Evolutionary conservation across 2,329 filamentous ascomycete species (phyloP).

Genomic region (Ophiocordyceps australis): DNA sequence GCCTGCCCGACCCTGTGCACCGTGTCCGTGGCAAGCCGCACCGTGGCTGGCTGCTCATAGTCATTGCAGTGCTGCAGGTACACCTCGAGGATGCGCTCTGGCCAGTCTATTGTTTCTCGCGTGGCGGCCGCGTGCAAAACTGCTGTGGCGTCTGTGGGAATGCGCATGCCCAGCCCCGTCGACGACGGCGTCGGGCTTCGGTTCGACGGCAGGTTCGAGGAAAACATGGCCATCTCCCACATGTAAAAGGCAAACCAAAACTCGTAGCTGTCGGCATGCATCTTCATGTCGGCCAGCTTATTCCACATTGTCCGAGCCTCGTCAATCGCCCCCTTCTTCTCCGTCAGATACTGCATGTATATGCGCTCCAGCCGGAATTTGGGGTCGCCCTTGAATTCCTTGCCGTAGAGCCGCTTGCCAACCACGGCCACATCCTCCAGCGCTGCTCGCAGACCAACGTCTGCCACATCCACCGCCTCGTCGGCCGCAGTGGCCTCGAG

Average conservation of each 20-base stretch:
- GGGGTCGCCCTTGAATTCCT: constrained; percentile 67
- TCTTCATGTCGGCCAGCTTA: constrained; percentile 42
- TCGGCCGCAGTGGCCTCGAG: constrained; percentile 57
- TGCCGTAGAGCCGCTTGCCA: constrained; percentile 55
- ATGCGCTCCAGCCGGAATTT: constrained; percentile 80
- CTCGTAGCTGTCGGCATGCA: constrained; percentile 61
- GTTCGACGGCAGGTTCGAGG: constrained; percentile 23
- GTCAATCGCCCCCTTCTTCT: constrained; percentile 61
- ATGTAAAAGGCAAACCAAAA: constrained; percentile 89
- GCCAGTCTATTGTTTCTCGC: constrained; percentile 50
- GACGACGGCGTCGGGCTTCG: constrained; percentile 32
- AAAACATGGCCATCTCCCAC: constrained; percentile 65
- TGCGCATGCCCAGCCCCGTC: constrained; percentile 28
- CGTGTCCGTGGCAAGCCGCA: constrained; percentile 57
- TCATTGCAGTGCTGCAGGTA: constrained; percentile 74
- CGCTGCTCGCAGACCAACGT: constrained; percentile 72
- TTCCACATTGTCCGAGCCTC: constrained; percentile 67
- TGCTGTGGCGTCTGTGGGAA: constrained; percentile 56
- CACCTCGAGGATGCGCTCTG: constrained; percentile 56
- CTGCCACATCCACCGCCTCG: constrained; percentile 75
- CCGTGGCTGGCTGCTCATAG: constrained; percentile 61
- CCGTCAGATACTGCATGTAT: constrained; percentile 77
- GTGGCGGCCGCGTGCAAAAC: constrained; percentile 56
- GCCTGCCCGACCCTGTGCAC: constrained; percentile 50
- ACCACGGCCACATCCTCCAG: constrained; percentile 74